A percentile compares a stretch with the other conserved stretches of the same genome.
Evolutionary conservation across 2,329 filamentous ascomycete genomes (phyloP).

Genomic region (Penicillium sp.): DNA sequence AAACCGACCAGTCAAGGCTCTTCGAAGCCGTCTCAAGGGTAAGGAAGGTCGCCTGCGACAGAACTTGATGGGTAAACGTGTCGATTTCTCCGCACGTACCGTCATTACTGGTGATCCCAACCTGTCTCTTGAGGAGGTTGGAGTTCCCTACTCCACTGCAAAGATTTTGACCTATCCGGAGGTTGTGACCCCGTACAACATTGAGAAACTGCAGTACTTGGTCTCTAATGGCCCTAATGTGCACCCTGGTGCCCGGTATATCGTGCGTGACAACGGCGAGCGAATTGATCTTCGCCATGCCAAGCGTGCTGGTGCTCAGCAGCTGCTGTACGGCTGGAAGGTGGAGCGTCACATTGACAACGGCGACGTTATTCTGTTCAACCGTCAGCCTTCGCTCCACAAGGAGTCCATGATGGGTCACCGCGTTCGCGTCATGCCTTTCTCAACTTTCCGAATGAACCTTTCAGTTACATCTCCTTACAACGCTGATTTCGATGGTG

Average conservation of each 20-base stretch:
- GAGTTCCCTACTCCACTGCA: slow-evolving; percentile 91
- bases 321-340: slow-evolving; percentile 96
- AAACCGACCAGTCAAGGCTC: slow-evolving; percentile 92
- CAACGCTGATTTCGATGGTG: slow-evolving; percentile 99
- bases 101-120: slow-evolving; percentile 99
- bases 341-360: slow-evolving; percentile 96
- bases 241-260: slow-evolving; percentile 94
- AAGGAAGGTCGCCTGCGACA: slow-evolving; percentile 97
- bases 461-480: slow-evolving; percentile 97
- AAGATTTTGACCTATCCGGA: slow-evolving; percentile 93
- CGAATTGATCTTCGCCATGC: slow-evolving; percentile 94
- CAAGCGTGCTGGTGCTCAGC: slow-evolving; percentile 73
- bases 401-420: slow-evolving; percentile 99
- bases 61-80: slow-evolving; percentile 99
- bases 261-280: slow-evolving; percentile 89
- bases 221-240: slow-evolving; percentile 93
- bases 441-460: slow-evolving; percentile 97
- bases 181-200: slow-evolving; percentile 97
- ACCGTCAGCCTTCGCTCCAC: slow-evolving; percentile 96
- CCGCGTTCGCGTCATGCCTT: slow-evolving; percentile 95
- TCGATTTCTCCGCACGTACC: slow-evolving; percentile 98
- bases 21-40: slow-evolving; percentile 94
- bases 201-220: slow-evolving; percentile 81
- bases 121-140: slow-evolving; percentile 92
- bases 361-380: slow-evolving; percentile 98